phyloP scores from a whole-genome alignment of 2,329 filamentous ascomycete genomes.

The Aspergillus tanneri region DNA sequence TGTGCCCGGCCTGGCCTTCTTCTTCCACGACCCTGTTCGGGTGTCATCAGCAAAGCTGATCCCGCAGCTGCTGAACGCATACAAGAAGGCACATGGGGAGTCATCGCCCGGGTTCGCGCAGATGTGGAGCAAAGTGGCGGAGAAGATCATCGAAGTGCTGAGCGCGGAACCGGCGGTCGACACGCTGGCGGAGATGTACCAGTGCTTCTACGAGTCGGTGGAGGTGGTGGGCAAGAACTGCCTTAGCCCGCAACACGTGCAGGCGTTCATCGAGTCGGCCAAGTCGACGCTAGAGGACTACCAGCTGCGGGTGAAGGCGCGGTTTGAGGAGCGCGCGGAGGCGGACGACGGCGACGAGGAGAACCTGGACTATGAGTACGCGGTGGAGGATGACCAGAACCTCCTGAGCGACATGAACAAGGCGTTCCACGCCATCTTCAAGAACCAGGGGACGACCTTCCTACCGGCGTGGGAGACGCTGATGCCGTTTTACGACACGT shows the following conservation, averaged over 20 bases:
- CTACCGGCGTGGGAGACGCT: slow-evolving; percentile 84
- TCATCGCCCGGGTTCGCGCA: slow-evolving; percentile 75
- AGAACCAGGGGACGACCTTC: slow-evolving; percentile 85
- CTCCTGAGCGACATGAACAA: slow-evolving; percentile 99
- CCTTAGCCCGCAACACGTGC: slow-evolving; percentile 75
- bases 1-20: slow-evolving; percentile 89
- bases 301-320: slow-evolving; percentile 77
- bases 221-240: slow-evolving; percentile 88
- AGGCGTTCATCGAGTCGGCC: slow-evolving; percentile 80
- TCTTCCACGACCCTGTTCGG: slow-evolving; percentile 97
- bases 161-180: slow-evolving; percentile 93
- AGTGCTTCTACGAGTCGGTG: slow-evolving; percentile 98
- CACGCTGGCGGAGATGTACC: slow-evolving; percentile 97
- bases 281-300: slow-evolving; percentile 88
- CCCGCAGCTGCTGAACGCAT: slow-evolving; percentile 86
- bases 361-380: slow-evolving; percentile 79
- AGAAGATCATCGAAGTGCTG: slow-evolving; percentile 89
- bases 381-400: slow-evolving; percentile 96
- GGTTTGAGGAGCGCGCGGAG: slow-evolving; percentile 79
- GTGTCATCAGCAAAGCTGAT: slow-evolving; percentile 94
- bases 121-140: slow-evolving; percentile 81
- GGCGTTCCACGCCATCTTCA: slow-evolving; percentile 98
- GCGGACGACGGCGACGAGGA: slow-evolving; percentile 88
- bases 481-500: slow-evolving; percentile 79
- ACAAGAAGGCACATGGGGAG: slow-evolving; percentile 85